Conservation (phyloP, 305 asterid species). For the Fraxinus dipetala region DNA sequence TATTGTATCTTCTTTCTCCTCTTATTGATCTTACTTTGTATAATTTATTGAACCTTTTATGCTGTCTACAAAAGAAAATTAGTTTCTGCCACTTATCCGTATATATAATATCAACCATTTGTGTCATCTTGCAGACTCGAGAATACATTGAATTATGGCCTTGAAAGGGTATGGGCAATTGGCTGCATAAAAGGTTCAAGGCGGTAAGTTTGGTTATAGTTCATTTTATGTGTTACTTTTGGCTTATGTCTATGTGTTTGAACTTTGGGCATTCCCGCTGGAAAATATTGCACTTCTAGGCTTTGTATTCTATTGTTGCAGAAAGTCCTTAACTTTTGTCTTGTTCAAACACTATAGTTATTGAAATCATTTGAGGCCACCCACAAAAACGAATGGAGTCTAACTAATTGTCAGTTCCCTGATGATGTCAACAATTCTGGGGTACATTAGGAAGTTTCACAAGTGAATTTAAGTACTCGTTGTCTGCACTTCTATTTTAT, state of each 20-base stretch:
- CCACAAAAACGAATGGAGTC: background rate
- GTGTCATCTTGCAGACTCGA: constrained; percentile 46
- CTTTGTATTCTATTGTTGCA: background rate
- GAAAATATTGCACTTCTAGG: background rate
- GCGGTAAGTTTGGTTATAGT: constrained; percentile 37
- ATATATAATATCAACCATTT: constrained; percentile 20
- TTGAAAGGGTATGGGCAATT: constrained; percentile 68
- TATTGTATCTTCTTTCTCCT: background rate
- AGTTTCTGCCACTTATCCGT: background rate
- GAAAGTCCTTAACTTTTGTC: constrained; percentile 8
- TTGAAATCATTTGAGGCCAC: background rate
- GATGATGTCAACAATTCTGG: background rate
- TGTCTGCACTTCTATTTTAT: background rate
- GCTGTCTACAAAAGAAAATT: background rate
- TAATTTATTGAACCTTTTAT: background rate
- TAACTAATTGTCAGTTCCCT: background rate
- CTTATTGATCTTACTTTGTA: background rate
- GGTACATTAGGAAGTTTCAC: background rate
- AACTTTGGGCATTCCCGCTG: constrained; percentile 3
- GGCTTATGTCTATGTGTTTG: constrained; percentile 9
- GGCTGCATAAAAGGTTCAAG: constrained; percentile 58
- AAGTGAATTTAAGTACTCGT: background rate
- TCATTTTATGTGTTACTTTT: constrained; percentile 25
- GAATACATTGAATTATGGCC: constrained; percentile 59
- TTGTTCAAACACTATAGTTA: constrained; percentile 10